Percentiles rank a stretch among this genome's conserved stretches.
Evolutionary conservation across 129 eudicot genomes (phyloP).

Genomic region (Tagetes erecta): DNA sequence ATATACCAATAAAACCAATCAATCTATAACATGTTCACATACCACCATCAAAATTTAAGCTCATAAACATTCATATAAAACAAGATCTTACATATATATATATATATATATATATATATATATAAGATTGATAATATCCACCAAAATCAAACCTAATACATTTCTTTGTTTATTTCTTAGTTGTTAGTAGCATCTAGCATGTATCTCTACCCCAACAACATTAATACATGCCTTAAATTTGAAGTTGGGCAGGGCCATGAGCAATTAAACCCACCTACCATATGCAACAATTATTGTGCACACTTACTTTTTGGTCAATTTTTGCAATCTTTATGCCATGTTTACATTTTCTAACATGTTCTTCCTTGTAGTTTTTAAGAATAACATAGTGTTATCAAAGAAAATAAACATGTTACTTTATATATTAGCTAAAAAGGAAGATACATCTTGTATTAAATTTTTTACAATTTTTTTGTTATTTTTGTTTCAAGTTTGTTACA

Average conservation of each 20-base stretch:
- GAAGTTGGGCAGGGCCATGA: slow-evolving; percentile 27
- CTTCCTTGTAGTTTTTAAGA: not conserved
- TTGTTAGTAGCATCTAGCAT: slow-evolving; percentile 4
- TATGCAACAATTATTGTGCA: slow-evolving; percentile 31
- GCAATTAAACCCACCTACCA: slow-evolving; percentile 36
- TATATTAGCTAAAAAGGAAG: not conserved
- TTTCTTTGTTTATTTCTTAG: slow-evolving; percentile 11
- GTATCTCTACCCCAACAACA: slow-evolving; percentile 23
- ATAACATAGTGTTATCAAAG: not conserved
- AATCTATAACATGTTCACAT: no score
- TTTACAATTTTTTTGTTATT: no score
- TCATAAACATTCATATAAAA: no score
- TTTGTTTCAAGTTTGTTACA: not conserved
- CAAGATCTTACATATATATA: no score
- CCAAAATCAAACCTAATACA: slow-evolving; percentile 12
- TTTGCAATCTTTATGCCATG: not conserved
- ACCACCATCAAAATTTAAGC: no score
- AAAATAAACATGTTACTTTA: not conserved
- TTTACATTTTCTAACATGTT: slow-evolving; percentile 12
- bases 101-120: no score
- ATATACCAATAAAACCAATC: no score
- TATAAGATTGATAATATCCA: not conserved
- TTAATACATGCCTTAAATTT: slow-evolving; percentile 25
- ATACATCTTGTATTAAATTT: not conserved
- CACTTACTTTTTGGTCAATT: slow-evolving; percentile 11